A percentile compares a stretch with the other conserved stretches of the same genome.
Evolutionary conservation across 495 filamentous ascomycete species (phyloP).

Genomic region (Massariosphaeria phaeospora): DNA sequence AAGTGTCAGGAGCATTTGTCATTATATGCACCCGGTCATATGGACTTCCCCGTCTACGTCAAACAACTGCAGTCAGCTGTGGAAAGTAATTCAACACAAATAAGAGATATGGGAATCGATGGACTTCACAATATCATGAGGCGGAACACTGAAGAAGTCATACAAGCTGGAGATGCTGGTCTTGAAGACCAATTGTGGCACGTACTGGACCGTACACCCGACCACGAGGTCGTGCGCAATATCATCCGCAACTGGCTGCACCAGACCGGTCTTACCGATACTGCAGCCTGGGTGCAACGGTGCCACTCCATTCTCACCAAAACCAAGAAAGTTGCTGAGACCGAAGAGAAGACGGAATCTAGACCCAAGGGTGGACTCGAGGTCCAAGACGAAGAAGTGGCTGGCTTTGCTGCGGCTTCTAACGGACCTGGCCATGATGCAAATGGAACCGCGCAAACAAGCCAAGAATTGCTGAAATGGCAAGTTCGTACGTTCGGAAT

Average conservation of each 20-base stretch:
- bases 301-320: slow-evolving; percentile 87
- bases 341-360: slow-evolving; percentile 45
- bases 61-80: slow-evolving; percentile 73
- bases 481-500: slow-evolving; percentile 94
- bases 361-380: slow-evolving; percentile 59
- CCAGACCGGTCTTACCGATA: slow-evolving; percentile 74
- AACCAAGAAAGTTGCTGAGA: slow-evolving; percentile 59
- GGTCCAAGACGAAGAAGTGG: slow-evolving; percentile 91
- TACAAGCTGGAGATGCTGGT: slow-evolving; percentile 63
- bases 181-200: slow-evolving; percentile 92
- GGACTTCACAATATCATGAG: slow-evolving; percentile 94
- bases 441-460: slow-evolving; percentile 53
- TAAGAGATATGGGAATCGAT: slow-evolving; percentile 77
- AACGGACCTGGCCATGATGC: slow-evolving; percentile 61
- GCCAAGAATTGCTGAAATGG: slow-evolving; percentile 89
- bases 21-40: slow-evolving; percentile 80
- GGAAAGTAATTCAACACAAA: slow-evolving; percentile 56
- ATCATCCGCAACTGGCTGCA: slow-evolving; percentile 88
- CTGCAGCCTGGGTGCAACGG: slow-evolving; percentile 75
- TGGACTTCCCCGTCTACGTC: slow-evolving; percentile 79
- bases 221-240: slow-evolving; percentile 69
- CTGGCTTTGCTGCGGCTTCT: slow-evolving; percentile 76
- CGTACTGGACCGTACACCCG: slow-evolving; percentile 69
- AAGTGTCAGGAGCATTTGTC: slow-evolving; percentile 86
- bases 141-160: slow-evolving; percentile 72